Percentiles rank a stretch among this genome's conserved stretches.
Conservation (phyloP, 2,329 filamentous ascomycete species). For the Rasamsonia emersonii region DNA sequence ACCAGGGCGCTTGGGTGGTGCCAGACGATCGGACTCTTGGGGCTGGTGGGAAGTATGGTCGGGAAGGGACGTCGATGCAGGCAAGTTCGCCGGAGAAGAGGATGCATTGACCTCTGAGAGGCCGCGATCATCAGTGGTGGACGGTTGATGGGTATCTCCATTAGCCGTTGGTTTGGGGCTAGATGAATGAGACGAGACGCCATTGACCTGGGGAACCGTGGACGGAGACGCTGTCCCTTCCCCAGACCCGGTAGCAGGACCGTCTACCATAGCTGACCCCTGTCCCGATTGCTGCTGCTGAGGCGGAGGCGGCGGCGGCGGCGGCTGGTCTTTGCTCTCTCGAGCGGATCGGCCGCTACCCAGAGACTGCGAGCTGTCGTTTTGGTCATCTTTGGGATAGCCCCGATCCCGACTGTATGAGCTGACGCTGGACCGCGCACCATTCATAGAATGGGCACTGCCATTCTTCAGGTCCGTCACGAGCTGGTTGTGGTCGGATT, state of each 20-base stretch:
- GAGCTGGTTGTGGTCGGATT: slow-evolving; percentile 27
- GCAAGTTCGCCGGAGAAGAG: slow-evolving; percentile 17
- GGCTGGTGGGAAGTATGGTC: slow-evolving; percentile 24
- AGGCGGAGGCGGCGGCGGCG: slow-evolving; percentile 18
- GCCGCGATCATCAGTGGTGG: slow-evolving; percentile 23
- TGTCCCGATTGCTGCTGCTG: slow-evolving; percentile 7
- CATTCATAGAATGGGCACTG: slow-evolving; percentile 53
- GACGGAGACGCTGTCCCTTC: slow-evolving; percentile 17
- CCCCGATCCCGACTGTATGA: slow-evolving; percentile 35
- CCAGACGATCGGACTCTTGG: slow-evolving; percentile 22
- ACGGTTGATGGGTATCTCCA: slow-evolving; percentile 7
- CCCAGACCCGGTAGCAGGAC: slow-evolving; percentile 18
- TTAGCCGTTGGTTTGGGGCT: slow-evolving; percentile 3
- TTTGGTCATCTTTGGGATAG: slow-evolving; percentile 31
- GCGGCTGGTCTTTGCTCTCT: slow-evolving; percentile 23
- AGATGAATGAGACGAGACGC: slow-evolving; percentile 16
- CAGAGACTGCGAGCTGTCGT: slow-evolving; percentile 43
- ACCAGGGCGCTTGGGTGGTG: slow-evolving; percentile 17
- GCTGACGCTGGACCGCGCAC: slow-evolving; percentile 43
- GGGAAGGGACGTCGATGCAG: slow-evolving; percentile 24
- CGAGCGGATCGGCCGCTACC: slow-evolving; percentile 24
- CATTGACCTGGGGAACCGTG: slow-evolving; percentile 21
- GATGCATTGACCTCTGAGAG: slow-evolving; percentile 20
- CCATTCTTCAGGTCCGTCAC: slow-evolving; percentile 37
- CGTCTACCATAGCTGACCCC: slow-evolving; percentile 12